Conservation (phyloP, 306 rosid species). For the Leucaena leucocephala region DNA sequence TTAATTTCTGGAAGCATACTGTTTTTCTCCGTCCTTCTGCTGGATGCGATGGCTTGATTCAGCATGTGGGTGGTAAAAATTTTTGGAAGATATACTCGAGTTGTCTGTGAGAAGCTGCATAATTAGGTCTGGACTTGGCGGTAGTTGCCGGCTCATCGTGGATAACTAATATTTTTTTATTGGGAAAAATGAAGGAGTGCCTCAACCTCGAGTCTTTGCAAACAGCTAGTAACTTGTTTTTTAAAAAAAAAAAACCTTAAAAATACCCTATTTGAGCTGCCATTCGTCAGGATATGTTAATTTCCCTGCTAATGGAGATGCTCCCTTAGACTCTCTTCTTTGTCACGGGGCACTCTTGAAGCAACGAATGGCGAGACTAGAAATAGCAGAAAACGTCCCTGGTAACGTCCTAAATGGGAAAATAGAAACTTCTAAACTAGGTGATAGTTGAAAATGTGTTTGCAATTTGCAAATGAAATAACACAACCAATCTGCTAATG, state of each 20-base stretch:
- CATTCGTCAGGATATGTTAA: not conserved
- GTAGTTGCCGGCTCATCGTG: not conserved
- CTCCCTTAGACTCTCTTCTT: not conserved
- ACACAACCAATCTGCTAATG: not conserved
- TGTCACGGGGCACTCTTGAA: not conserved
- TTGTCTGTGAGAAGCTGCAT: conserved; percentile 17
- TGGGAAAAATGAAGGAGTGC: not conserved
- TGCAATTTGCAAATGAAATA: not conserved
- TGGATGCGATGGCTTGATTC: not conserved
- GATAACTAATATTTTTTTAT: not conserved
- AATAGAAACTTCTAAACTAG: not conserved
- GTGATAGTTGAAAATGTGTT: not conserved
- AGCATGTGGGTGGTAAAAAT: conserved; percentile 21
- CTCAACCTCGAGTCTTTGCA: not conserved
- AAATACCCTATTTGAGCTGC: not conserved
- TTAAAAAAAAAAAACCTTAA: not conserved
- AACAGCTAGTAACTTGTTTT: not conserved
- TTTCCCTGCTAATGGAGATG: not conserved
- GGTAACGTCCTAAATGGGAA: not conserved
- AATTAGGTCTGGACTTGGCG: not conserved
- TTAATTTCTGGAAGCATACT: not conserved
- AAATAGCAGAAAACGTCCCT: not conserved
- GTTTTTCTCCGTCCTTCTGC: not conserved
- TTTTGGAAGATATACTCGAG: conserved; percentile 23
- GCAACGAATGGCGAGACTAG: not conserved